Conservation (phyloP, 108 stramenopile genomes). For the Pseudonitzschia multistriata region DNA sequence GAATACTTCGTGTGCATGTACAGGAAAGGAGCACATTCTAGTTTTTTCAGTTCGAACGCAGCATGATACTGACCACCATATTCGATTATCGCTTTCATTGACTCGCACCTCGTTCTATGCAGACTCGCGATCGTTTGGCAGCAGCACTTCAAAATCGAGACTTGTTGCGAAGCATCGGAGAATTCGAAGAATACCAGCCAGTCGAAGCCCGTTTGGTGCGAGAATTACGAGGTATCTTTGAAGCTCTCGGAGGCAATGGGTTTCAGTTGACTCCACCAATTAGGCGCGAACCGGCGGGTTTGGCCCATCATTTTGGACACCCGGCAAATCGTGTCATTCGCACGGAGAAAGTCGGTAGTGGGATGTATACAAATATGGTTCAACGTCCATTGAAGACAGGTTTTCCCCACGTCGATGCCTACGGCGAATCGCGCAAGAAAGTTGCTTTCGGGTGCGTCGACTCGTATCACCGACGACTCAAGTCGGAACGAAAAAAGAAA, state of each 20-base stretch:
- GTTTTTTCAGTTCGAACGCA: too few species aligned
- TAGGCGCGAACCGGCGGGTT: conserved; percentile 50
- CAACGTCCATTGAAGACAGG: conserved; percentile 51
- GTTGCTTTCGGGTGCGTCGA: conserved; percentile 68
- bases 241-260: conserved; percentile 75
- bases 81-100: conserved; percentile 4
- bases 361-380: conserved; percentile 23
- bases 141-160: conserved; percentile 82
- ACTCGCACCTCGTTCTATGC: not conserved
- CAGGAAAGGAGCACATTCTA: too few species aligned
- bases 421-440: conserved; percentile 73
- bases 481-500: conserved; percentile 63
- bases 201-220: conserved; percentile 73
- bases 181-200: conserved; percentile 85
- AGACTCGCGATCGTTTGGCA: conserved; percentile 68
- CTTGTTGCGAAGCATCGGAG: conserved; percentile 80
- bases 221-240: conserved; percentile 81
- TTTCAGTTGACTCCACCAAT: conserved; percentile 37
- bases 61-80: too few species aligned
- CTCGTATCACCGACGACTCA: conserved; percentile 66
- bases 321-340: conserved; percentile 60
- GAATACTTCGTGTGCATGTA: not conserved
- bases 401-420: conserved; percentile 81
- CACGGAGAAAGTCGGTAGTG: conserved; percentile 83
- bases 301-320: conserved; percentile 45